Evolutionary conservation across 768 basidiomycete genomes (phyloP).

Genomic region (Boletus rufocinnamomeus): DNA sequence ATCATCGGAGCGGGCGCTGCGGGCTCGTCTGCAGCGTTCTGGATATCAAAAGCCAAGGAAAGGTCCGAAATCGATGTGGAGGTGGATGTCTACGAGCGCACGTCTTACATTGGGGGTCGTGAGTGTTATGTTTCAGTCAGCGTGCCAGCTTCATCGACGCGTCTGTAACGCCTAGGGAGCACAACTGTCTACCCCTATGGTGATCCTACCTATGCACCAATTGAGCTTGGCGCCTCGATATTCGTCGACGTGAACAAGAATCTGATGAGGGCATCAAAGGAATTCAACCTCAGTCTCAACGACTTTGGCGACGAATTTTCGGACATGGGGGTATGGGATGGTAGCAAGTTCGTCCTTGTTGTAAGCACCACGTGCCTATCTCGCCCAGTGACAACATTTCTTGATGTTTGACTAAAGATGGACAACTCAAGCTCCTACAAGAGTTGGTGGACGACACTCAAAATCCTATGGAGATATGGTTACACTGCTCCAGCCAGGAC

Average conservation of each 20-base stretch:
- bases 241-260: constrained; percentile 79
- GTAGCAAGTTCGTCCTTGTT: constrained; percentile 63
- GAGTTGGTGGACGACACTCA: constrained; percentile 72
- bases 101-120: constrained; percentile 82
- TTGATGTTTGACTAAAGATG: constrained; percentile 35
- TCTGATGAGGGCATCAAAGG: constrained; percentile 70
- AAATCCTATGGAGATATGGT: constrained; percentile 80
- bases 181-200: constrained; percentile 74
- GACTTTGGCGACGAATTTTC: constrained; percentile 51
- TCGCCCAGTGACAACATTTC: neutral
- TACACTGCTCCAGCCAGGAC: constrained; percentile 57
- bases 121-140: constrained; percentile 39
- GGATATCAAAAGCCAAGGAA: constrained; percentile 79
- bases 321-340: constrained; percentile 79
- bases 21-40: constrained; percentile 81
- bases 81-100: constrained; percentile 83
- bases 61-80: constrained; percentile 68
- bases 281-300: constrained; percentile 68
- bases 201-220: constrained; percentile 53
- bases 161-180: constrained; percentile 53
- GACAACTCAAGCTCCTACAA: constrained; percentile 39
- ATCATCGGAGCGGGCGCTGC: constrained; percentile 91
- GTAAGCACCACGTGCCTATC: constrained; percentile 42
- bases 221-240: constrained; percentile 88
- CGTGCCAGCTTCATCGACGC: constrained; percentile 3